Percentiles rank a stretch among this genome's conserved stretches.
Evolutionary conservation across 177 flowering plant species (phyloP).

Genomic region (Vitis hybrid): DNA sequence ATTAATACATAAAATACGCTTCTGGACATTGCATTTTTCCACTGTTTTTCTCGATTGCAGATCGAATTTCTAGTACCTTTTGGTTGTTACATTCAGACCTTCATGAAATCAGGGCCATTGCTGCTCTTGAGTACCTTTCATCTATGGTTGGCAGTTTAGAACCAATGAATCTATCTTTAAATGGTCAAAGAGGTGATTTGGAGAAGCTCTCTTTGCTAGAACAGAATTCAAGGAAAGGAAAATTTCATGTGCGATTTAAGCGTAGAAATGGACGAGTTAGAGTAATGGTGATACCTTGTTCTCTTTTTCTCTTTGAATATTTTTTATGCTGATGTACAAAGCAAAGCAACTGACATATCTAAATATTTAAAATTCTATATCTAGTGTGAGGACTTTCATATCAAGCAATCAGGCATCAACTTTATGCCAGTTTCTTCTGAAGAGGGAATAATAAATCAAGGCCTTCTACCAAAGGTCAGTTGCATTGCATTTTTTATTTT

Average conservation of each 20-base stretch:
- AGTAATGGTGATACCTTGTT: slow-evolving; percentile 45
- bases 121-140: slow-evolving; percentile 77
- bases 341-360: slow-evolving; percentile 2
- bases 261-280: slow-evolving; percentile 93
- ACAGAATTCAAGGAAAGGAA: slow-evolving; percentile 53
- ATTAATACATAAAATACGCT: background rate
- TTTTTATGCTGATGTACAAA: background rate
- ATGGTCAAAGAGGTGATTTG: slow-evolving; percentile 30
- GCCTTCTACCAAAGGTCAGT: slow-evolving; percentile 75
- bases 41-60: slow-evolving; percentile 40
- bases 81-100: slow-evolving; percentile 81
- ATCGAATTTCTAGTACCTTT: slow-evolving; percentile 63
- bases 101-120: slow-evolving; percentile 49
- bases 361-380: slow-evolving; percentile 8
- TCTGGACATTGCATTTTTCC: background rate
- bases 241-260: slow-evolving; percentile 60
- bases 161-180: slow-evolving; percentile 28
- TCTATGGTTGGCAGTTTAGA: slow-evolving; percentile 74
- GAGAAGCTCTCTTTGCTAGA: slow-evolving; percentile 38
- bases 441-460: slow-evolving; percentile 42
- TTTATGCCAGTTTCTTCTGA: slow-evolving; percentile 49
- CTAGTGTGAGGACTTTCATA: slow-evolving; percentile 62
- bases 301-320: slow-evolving; percentile 6
- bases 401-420: slow-evolving; percentile 57
- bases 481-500: background rate